Evolutionary conservation across 192 early-diverging fungal species (phyloP).

Genomic region (Umbelopsis sp.): DNA sequence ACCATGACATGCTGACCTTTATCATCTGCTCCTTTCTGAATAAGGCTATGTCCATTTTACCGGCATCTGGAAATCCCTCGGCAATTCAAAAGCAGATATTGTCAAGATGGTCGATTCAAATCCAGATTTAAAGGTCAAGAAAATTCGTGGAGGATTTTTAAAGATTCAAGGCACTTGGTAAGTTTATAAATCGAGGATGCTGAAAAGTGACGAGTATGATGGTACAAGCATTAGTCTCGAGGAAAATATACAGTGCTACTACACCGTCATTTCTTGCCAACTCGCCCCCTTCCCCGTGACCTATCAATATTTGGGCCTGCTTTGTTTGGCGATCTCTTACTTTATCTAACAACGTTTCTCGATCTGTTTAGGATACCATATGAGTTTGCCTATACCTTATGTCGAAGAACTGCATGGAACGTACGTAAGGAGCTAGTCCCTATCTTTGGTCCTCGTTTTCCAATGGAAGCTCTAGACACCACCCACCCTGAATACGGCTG

Average conservation of each 20-base stretch:
- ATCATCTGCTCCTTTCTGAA: conserved; percentile 14
- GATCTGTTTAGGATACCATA: conserved; percentile 45
- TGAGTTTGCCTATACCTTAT: conserved; percentile 42
- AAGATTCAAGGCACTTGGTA: conserved; percentile 68
- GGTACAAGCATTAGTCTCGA: too few species aligned
- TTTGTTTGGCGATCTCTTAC: background rate
- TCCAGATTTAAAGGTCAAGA: conserved; percentile 57
- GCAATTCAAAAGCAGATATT: conserved; percentile 62
- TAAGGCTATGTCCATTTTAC: conserved; percentile 61
- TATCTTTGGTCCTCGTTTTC: conserved; percentile 44
- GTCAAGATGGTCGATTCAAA: conserved; percentile 65
- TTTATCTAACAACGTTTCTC: background rate
- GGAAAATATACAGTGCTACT: too few species aligned
- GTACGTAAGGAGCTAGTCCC: conserved; percentile 44
- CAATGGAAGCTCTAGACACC: conserved; percentile 32
- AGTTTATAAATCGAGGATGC: background rate
- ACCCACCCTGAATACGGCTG: conserved; percentile 39
- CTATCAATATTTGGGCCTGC: background rate
- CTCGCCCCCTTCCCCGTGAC: too few species aligned
- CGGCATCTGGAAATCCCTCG: conserved; percentile 63
- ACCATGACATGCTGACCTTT: conserved; percentile 5
- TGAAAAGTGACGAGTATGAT: too few species aligned
- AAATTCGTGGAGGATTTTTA: conserved; percentile 62
- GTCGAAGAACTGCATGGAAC: conserved; percentile 40
- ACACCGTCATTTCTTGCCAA: too few species aligned